Evolutionary conservation across 2,329 filamentous ascomycete species (phyloP).

Genomic region (Pyrenophora graminea): DNA sequence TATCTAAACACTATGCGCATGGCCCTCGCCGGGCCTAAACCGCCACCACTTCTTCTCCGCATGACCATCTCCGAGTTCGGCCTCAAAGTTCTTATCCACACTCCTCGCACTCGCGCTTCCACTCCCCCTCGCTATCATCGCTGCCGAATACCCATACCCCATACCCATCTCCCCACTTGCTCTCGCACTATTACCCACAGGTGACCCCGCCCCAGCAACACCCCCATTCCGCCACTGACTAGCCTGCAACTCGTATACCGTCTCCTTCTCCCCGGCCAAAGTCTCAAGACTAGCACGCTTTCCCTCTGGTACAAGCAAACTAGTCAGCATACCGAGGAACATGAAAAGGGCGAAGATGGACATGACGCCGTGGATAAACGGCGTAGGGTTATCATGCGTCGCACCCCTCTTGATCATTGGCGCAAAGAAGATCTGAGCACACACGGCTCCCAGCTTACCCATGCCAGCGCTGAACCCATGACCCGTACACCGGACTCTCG

Average conservation of each 20-base stretch:
- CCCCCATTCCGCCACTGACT: constrained; percentile 45
- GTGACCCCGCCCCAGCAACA: constrained; percentile 3
- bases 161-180: too few species aligned
- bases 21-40: constrained; percentile 16
- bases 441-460: constrained; percentile 56
- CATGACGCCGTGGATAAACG: constrained; percentile 74
- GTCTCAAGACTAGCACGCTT: constrained; percentile 75
- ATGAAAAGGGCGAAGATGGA: constrained; percentile 81
- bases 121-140: constrained; percentile 13
- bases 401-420: constrained; percentile 60
- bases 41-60: constrained; percentile 31
- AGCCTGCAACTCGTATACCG: constrained; percentile 48
- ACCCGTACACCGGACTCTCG: constrained; percentile 53
- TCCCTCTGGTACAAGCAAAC: constrained; percentile 76
- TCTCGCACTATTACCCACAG: not conserved
- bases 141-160: not conserved
- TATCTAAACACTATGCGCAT: constrained; percentile 13
- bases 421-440: constrained; percentile 56
- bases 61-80: constrained; percentile 12
- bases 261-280: constrained; percentile 67
- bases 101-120: constrained; percentile 20
- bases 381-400: constrained; percentile 55
- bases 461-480: constrained; percentile 56
- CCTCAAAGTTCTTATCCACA: constrained; percentile 14
- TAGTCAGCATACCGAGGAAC: constrained; percentile 70